These are phyloP conservation scores for Colletotrichum lentis DNA, from an alignment of 2,329 filamentous ascomycete genomes.

Conservation along the genomic window DNA sequence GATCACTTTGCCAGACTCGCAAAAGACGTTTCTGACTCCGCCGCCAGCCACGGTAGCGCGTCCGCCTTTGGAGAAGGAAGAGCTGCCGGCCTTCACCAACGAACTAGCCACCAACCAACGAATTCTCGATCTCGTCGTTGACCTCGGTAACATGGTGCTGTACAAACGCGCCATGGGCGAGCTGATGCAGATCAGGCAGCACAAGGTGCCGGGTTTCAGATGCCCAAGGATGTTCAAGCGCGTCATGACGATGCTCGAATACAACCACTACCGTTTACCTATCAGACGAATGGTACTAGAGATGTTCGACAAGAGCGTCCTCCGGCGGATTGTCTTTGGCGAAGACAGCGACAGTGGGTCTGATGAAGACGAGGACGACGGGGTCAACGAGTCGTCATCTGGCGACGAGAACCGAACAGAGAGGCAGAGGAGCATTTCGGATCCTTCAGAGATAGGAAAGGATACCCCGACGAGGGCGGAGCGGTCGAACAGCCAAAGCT, in stretches of 20 bases:
- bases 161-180: constrained; percentile 87
- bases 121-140: constrained; percentile 84
- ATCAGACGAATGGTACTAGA: constrained; percentile 92
- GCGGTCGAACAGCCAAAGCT: constrained; percentile 28
- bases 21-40: constrained; percentile 60
- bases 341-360: constrained; percentile 71
- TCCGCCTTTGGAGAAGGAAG: constrained; percentile 55
- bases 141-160: constrained; percentile 91
- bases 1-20: constrained; percentile 59
- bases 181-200: constrained; percentile 79
- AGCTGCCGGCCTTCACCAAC: constrained; percentile 57
- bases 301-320: constrained; percentile 88
- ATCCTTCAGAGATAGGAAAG: constrained; percentile 39
- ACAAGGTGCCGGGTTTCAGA: constrained; percentile 77
- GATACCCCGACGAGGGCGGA: constrained; percentile 15
- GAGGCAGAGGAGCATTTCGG: constrained; percentile 63
- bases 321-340: constrained; percentile 84
- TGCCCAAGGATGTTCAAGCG: constrained; percentile 83
- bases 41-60: constrained; percentile 54
- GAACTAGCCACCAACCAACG: constrained; percentile 75
- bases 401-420: constrained; percentile 64
- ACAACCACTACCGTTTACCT: constrained; percentile 86
- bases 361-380: constrained; percentile 69
- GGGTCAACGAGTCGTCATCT: constrained; percentile 45
- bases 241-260: constrained; percentile 84